These are phyloP conservation scores for Craspedostauros australis DNA, from an alignment of 108 stramenopile genomes.

Conservation along the genomic window DNA sequence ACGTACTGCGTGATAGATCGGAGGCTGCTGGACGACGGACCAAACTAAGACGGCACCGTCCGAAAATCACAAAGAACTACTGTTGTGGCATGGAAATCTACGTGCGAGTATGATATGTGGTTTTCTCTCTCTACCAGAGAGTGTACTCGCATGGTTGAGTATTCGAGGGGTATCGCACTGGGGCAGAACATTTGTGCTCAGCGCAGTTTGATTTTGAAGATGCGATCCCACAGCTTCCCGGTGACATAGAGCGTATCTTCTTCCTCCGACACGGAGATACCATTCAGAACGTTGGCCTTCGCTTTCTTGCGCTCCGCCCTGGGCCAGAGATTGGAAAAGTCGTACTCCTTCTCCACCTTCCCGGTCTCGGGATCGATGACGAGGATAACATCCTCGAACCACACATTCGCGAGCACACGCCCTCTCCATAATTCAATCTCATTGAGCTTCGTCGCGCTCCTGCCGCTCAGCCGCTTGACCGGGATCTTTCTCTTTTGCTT, in stretches of 20 bases:
- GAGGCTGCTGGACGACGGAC: slow-evolving; percentile 37
- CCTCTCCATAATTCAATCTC: slow-evolving; percentile 82
- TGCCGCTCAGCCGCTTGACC: slow-evolving; percentile 48
- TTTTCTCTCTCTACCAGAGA: neutral
- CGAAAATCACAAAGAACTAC: neutral
- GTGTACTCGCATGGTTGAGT: neutral
- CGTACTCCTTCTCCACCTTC: slow-evolving; percentile 72
- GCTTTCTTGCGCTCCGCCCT: slow-evolving; percentile 16
- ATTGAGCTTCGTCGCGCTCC: slow-evolving; percentile 45
- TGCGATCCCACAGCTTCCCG: slow-evolving; percentile 66
- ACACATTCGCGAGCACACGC: slow-evolving; percentile 77
- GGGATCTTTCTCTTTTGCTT: slow-evolving; percentile 35
- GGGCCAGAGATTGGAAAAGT: slow-evolving; percentile 64
- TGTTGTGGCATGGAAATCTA: neutral
- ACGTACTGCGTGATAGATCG: slow-evolving; percentile 82
- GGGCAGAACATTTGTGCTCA: neutral
- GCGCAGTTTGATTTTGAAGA: slow-evolving; percentile 43
- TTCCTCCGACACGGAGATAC: slow-evolving; percentile 71
- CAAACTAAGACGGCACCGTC: no score
- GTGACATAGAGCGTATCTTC: slow-evolving; percentile 64
- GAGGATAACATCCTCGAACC: slow-evolving; percentile 69
- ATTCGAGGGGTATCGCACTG: neutral
- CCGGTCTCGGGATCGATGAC: slow-evolving; percentile 78
- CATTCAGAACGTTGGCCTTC: slow-evolving; percentile 75
- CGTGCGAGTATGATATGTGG: neutral